Base-by-base conservation (phyloP, 495 filamentous ascomycete species). In the Tricharina praecox region DNA sequence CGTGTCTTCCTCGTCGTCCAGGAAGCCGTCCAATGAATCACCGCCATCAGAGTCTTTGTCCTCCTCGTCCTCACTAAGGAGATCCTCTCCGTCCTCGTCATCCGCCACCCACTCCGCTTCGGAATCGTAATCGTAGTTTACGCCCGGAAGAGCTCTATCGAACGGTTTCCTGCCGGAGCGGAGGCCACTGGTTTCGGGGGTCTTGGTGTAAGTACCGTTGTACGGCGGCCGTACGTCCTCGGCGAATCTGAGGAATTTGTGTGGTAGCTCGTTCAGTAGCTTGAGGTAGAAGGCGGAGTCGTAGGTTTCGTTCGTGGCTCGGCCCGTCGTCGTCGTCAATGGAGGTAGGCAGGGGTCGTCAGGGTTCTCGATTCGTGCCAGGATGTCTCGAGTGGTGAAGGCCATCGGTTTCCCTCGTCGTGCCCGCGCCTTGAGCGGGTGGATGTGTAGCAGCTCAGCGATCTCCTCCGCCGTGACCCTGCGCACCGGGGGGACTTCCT, bases 61-160 rank as follows among this genome's bases (percentile, higher is more conserved):
- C 20, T 85, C 81, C 4, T 94, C 88, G 35, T 92, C 85, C 18
- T 82, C 81, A 45, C 87, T 80, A 47, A 75, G 74, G 3, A 83
- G 62, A 35, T 86, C 78, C 54, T 86, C 82, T 3, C 68, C 71
- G 41, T 79, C 84, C 56, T 90, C 84, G 43, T 82, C 81, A 23
- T 59, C 56, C 19, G 53, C 46, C 3, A 47, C 56, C 85, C 90
- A 97, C 64, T 95, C 92, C 0, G 81, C 87, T 61, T 99, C 90
- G 0, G 87, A 95, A 57, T 96, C 90, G 55, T 95, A 94, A 51
- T 90, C 86, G 61, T 99, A 96, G 56, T 92, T 69, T n/a, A 77
- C 70, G 2, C 79, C 70, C 2, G 81, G 76, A 4, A 90, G 53
- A 7, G 59, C 64, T 34, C 72, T 73, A 23, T 68, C 59, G 43